Conservation (phyloP, 2,329 filamentous ascomycete genomes). For the Incumbomyces lentus region DNA sequence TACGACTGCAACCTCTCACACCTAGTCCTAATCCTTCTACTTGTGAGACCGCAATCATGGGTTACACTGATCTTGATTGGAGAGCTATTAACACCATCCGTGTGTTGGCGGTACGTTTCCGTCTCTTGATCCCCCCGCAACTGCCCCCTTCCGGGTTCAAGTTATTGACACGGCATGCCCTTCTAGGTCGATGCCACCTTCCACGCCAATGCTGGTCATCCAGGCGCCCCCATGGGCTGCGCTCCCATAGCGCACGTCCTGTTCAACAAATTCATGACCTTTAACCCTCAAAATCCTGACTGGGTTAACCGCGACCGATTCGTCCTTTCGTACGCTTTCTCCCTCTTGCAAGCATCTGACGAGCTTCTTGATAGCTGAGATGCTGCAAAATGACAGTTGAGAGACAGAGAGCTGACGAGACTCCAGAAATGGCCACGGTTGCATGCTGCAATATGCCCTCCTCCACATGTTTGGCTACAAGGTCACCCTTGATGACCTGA, state of each 20-base stretch:
- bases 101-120: constrained; percentile 71
- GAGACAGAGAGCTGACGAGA: constrained; percentile 8
- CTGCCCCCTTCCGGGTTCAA: constrained; percentile 7
- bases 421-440: constrained; percentile 86
- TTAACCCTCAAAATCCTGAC: constrained; percentile 98
- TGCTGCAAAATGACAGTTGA: neutral
- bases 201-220: constrained; percentile 94
- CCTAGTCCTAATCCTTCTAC: too few relatives aligned
- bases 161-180: constrained; percentile 21
- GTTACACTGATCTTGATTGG: constrained; percentile 76
- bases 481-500: constrained; percentile 80
- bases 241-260: constrained; percentile 92
- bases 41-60: constrained; percentile 51
- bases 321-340: constrained; percentile 79
- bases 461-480: constrained; percentile 93
- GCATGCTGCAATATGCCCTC: constrained; percentile 98
- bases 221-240: constrained; percentile 96
- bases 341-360: too few relatives aligned
- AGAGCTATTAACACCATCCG: constrained; percentile 98
- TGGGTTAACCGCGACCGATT: constrained; percentile 98
- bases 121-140: too few relatives aligned
- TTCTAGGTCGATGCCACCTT: constrained; percentile 89
- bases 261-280: constrained; percentile 98
- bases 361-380: neutral
- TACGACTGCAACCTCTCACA: too few relatives aligned